These are phyloP conservation scores for Ustilago trichophora DNA, from an alignment of 1,284 basidiomycete species.

Conservation along the genomic window DNA sequence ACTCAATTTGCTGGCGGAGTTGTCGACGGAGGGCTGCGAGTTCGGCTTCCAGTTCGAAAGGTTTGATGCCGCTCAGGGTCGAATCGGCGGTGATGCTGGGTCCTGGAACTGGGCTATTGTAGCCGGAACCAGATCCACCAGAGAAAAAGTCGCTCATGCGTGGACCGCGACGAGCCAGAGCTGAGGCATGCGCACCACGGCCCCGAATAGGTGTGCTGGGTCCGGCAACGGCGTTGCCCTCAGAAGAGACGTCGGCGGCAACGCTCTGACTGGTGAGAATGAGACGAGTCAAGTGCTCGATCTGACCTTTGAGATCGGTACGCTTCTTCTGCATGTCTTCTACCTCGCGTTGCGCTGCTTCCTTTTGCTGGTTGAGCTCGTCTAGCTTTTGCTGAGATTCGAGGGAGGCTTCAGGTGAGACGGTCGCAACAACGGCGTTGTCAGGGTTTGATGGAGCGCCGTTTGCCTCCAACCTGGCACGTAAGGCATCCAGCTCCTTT, in stretches of 20 bases:
- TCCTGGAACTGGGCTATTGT: conserved; percentile 15
- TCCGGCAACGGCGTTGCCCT: conserved; percentile 9
- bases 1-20: conserved; percentile 38
- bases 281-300: conserved; percentile 61
- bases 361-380: conserved; percentile 45
- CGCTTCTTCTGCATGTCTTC: conserved; percentile 54
- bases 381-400: conserved; percentile 35
- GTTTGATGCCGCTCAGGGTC: conserved; percentile 29
- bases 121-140: not conserved
- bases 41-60: conserved; percentile 56
- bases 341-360: conserved; percentile 48
- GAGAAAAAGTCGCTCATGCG: conserved; percentile 52
- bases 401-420: conserved; percentile 1
- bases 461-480: conserved; percentile 50
- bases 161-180: conserved; percentile 48
- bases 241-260: conserved; percentile 19
- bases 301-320: conserved; percentile 51
- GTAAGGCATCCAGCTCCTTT: conserved; percentile 57
- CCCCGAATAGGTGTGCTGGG: conserved; percentile 21
- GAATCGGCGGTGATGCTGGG: not conserved
- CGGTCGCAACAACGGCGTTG: conserved; percentile 1
- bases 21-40: conserved; percentile 47
- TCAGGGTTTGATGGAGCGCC: conserved; percentile 1
- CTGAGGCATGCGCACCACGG: conserved; percentile 20
- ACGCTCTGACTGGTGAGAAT: conserved; percentile 60